Conservation (phyloP, 768 basidiomycete genomes). For the Vishniacozyma victoriae region DNA sequence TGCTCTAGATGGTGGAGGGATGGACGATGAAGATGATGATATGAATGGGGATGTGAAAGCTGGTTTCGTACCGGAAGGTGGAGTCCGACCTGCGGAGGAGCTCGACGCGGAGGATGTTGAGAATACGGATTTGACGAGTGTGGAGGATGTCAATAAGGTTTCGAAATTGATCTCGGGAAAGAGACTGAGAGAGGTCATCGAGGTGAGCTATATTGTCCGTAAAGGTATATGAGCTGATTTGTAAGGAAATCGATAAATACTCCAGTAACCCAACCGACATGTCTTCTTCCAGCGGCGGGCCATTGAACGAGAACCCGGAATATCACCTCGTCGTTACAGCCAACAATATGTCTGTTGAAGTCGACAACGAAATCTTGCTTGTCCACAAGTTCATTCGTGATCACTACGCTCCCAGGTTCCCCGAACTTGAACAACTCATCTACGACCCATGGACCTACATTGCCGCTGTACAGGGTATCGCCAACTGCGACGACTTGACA, state of each 20-base stretch:
- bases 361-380: slow-evolving; percentile 94
- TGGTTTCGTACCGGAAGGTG: slow-evolving; percentile 55
- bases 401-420: slow-evolving; percentile 90
- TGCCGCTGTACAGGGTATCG: slow-evolving; percentile 78
- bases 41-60: slow-evolving; percentile 52
- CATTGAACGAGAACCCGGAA: slow-evolving; percentile 73
- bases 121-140: slow-evolving; percentile 77
- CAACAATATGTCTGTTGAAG: slow-evolving; percentile 95
- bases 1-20: slow-evolving; percentile 52
- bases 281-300: slow-evolving; percentile 69
- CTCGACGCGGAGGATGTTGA: slow-evolving; percentile 89
- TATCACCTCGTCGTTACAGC: slow-evolving; percentile 94
- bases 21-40: slow-evolving; percentile 50
- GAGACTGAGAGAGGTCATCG: slow-evolving; percentile 77
- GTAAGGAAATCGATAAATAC: slow-evolving; percentile 83
- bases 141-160: slow-evolving; percentile 81
- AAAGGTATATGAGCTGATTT: neutral
- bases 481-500: slow-evolving; percentile 80
- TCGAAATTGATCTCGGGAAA: slow-evolving; percentile 85
- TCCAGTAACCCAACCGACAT: slow-evolving; percentile 71
- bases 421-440: slow-evolving; percentile 92
- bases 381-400: slow-evolving; percentile 99
- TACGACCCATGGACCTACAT: slow-evolving; percentile 88
- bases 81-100: slow-evolving; percentile 89
- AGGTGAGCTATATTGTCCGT: slow-evolving; percentile 51